A percentile compares a stretch with the other conserved stretches of the same genome.
These are phyloP conservation scores for Lactifluus rugatus DNA, from an alignment of 768 basidiomycete species.

Conservation along the genomic window DNA sequence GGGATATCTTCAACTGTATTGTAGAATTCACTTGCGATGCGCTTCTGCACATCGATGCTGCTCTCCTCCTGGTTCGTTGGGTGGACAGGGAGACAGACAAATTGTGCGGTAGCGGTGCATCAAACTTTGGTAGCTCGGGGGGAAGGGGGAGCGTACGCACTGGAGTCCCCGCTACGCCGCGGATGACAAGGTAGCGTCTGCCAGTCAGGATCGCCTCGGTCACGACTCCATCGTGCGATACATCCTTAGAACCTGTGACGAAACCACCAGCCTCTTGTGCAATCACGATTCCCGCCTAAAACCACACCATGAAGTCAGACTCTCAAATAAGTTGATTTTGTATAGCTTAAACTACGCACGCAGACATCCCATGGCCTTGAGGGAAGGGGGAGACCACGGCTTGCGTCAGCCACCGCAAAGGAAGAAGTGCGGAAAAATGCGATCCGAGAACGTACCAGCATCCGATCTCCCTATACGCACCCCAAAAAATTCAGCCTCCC, in stretches of 20 bases:
- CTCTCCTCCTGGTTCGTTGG: conserved; percentile 40
- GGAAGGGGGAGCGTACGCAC: conserved; percentile 30
- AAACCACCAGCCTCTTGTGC: conserved; percentile 81
- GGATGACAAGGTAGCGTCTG: conserved; percentile 71
- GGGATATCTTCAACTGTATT: conserved; percentile 60
- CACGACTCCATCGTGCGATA: conserved; percentile 37
- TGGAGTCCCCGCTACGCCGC: conserved; percentile 52
- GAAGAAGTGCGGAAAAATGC: too few species aligned
- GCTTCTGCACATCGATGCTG: conserved; percentile 59
- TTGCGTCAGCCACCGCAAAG: too few species aligned
- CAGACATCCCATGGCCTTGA: conserved; percentile 79
- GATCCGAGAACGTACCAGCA: conserved; percentile 38
- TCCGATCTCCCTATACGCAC: conserved; percentile 61
- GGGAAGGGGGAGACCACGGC: too few species aligned
- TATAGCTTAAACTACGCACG: conserved; percentile 32
- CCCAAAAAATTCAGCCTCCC: not conserved
- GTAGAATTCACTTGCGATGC: conserved; percentile 81
- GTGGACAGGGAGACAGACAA: not conserved
- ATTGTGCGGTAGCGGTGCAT: not conserved
- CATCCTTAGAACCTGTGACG: conserved; percentile 57
- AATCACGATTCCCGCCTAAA: conserved; percentile 77
- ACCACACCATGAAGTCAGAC: not conserved
- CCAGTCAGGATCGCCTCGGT: conserved; percentile 64
- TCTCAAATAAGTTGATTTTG: too few species aligned
- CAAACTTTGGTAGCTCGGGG: not conserved